These are phyloP conservation scores for Syncephalastrum monosporum DNA, from an alignment of 371 early-diverging fungal species.

Conservation along the genomic window DNA sequence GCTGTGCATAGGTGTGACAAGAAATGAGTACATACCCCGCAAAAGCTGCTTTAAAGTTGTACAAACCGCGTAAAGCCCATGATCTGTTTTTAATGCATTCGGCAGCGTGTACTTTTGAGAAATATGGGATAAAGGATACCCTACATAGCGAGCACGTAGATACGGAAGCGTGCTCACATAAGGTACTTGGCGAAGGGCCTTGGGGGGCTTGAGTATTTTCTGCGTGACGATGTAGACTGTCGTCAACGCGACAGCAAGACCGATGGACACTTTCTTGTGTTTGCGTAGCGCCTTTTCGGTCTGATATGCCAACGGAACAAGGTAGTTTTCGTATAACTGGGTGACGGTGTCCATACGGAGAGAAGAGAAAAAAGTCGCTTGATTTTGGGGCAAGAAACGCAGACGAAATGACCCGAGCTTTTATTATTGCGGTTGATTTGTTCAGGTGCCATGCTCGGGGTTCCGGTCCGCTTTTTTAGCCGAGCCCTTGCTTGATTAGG, in stretches of 20 bases:
- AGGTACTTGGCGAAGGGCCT: conserved; percentile 15
- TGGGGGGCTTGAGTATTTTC: conserved; percentile 10
- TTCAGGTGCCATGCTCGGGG: too few species aligned
- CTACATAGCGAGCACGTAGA: background rate
- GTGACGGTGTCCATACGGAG: too few species aligned
- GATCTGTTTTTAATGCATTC: background rate
- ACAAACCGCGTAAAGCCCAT: conserved; percentile 8
- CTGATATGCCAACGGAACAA: too few species aligned
- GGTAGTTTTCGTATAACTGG: too few species aligned
- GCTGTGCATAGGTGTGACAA: background rate
- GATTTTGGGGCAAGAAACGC: too few species aligned
- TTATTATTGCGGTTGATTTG: too few species aligned
- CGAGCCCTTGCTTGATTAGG: too few species aligned
- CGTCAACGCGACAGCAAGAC: conserved; percentile 6
- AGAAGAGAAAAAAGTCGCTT: too few species aligned
- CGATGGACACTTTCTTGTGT: background rate
- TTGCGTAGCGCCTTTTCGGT: too few species aligned
- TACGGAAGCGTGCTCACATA: conserved; percentile 5
- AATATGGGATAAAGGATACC: background rate
- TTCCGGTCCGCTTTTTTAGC: too few species aligned
- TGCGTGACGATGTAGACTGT: conserved; percentile 6
- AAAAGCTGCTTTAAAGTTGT: background rate
- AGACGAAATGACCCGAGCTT: too few species aligned
- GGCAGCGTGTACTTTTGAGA: conserved; percentile 1
- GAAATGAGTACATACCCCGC: background rate